Evolutionary conservation across 2,329 filamentous ascomycete species (phyloP).

Genomic region (Microsporum audouinii): DNA sequence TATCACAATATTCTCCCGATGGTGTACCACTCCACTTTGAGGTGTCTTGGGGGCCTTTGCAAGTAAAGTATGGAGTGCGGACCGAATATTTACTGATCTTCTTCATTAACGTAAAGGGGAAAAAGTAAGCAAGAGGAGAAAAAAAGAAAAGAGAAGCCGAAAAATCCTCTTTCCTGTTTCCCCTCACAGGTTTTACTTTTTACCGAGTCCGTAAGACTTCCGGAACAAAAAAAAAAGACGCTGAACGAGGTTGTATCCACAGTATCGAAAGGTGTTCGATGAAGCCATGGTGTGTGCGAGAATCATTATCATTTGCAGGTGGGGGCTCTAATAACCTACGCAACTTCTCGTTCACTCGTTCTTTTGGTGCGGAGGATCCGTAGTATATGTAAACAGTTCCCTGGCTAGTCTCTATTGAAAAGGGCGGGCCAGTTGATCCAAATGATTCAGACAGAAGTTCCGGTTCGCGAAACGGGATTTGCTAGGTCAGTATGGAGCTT

Average conservation of each 20-base stretch:
- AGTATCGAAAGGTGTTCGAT: neutral
- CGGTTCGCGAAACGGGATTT: neutral
- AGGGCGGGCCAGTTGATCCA: neutral
- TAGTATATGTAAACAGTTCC: neutral
- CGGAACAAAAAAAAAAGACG: neutral
- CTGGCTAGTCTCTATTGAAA: neutral
- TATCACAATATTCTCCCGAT: neutral
- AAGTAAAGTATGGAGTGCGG: neutral
- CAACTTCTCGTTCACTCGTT: neutral
- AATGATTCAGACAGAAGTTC: neutral
- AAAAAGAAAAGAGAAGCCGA: neutral
- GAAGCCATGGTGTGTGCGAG: neutral
- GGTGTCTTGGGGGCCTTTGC: neutral
- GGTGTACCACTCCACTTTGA: conserved; percentile 1
- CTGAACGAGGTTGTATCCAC: neutral
- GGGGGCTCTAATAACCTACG: neutral
- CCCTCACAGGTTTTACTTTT: neutral
- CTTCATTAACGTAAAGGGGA: neutral
- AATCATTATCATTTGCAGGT: neutral
- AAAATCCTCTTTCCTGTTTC: neutral
- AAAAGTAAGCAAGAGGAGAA: neutral
- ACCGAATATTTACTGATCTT: conserved; percentile 1
- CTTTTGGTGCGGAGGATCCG: neutral
- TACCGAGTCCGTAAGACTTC: neutral
- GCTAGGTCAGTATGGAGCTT: neutral